These are phyloP conservation scores for Tricholoma flavovirens DNA, from an alignment of 768 basidiomycete species.

Conservation along the genomic window DNA sequence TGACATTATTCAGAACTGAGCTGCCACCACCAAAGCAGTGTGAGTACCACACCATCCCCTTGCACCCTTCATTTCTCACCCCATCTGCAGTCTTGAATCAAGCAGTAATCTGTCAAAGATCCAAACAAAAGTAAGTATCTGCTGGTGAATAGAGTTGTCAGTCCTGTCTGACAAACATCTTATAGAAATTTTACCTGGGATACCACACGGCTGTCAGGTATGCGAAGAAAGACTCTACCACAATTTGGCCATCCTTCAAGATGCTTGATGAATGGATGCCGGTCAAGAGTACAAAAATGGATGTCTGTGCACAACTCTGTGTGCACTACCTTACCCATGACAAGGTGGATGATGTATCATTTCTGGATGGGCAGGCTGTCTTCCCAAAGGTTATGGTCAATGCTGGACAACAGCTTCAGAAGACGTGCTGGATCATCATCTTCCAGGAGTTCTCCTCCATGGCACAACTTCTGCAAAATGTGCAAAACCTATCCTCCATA, in stretches of 20 bases:
- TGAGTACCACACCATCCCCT: not conserved
- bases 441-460: conserved; percentile 15
- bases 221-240: conserved; percentile 5
- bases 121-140: not conserved
- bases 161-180: too few relatives aligned
- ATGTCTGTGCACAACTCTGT: conserved; percentile 1
- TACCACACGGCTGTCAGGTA: conserved; percentile 2
- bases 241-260: conserved; percentile 2
- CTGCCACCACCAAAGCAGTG: not conserved
- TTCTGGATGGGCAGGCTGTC: conserved; percentile 2
- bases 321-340: conserved; percentile 2
- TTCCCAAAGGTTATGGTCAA: not conserved
- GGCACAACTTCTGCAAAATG: conserved; percentile 14
- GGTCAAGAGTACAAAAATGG: conserved; percentile 11
- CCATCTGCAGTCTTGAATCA: too few relatives aligned
- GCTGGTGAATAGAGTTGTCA: too few relatives aligned
- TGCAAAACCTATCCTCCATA: not conserved
- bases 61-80: not conserved
- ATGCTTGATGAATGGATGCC: conserved; percentile 6
- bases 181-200: conserved; percentile 9
- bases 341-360: conserved; percentile 3
- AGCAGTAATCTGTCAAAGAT: not conserved
- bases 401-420: not conserved
- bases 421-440: conserved; percentile 4
- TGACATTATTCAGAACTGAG: not conserved